Evolutionary conservation across 306 rosid genomes (phyloP), one percentile per base, ranked within the genome.

Genomic region (Urtica urens): DNA sequence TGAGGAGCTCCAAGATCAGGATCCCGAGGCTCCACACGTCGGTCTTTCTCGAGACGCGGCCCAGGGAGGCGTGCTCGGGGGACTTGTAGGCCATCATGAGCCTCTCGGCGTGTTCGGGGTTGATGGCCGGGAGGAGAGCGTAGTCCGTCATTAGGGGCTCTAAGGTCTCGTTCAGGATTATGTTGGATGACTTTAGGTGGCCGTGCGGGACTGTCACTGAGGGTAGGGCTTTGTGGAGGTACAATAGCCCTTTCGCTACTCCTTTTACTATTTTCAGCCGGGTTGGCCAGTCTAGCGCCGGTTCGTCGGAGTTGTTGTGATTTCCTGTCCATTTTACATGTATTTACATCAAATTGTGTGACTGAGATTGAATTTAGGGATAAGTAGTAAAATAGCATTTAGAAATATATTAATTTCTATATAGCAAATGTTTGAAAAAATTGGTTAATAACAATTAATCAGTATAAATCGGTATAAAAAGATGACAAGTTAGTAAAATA

Each of bases 41-140:
- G 0, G 94, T 84, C 66, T 83, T 83, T 79, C 72, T 84, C 1
- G 95, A 84, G 10, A 90, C 74, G 44, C 82, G 82, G 2, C 87
- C 82, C 9, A 60, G 71, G 31, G 72, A 79, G n/a, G 87, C 85
- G 28, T 68, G 75, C 62, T 90, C 95, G 0, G 95, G 97, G 5
- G 95, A 90, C 49, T 81, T 90, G 81, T 84, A 90, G 5, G 95
- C 95, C 87, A 81, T 77, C 82, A 84, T 84, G 46, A 72, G 55
- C 31, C 64, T 66, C 27, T 75, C 84, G 3, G 87, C 75, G 21
- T 77, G 90, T 17, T 90, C 95, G 29, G 63, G 34, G 62, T 75
- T 90, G 51, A 76, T 72, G 17, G 82, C 54, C 0, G 95, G 92
- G 35, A 71, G 62, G 6, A 90, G 72, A 3, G 65, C 92, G 43